phyloP scores from a whole-genome alignment of 2,329 filamentous ascomycete genomes.

The Monosporascus sp. region DNA sequence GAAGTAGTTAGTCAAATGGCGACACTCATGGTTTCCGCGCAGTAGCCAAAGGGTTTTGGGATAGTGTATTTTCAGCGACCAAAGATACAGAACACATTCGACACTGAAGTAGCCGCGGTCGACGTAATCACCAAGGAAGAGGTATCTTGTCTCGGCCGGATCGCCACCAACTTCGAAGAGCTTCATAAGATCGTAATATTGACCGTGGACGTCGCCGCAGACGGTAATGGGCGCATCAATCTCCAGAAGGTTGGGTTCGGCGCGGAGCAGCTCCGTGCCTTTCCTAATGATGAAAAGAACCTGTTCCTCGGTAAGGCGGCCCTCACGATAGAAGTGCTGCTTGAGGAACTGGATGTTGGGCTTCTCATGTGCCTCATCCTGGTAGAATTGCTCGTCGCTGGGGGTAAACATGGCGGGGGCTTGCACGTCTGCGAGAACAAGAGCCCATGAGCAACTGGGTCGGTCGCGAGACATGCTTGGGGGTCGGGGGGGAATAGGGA shows the following conservation, averaged over 20 bases:
- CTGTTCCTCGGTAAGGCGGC: conserved; percentile 93
- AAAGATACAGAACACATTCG: conserved; percentile 96
- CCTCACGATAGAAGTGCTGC: conserved; percentile 97
- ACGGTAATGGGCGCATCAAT: conserved; percentile 99
- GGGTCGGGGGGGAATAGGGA: conserved; percentile 14
- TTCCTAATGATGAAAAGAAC: conserved; percentile 90
- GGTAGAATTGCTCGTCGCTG: conserved; percentile 90
- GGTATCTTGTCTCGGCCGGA: conserved; percentile 89
- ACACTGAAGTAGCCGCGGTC: conserved; percentile 99
- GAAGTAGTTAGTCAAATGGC: conserved; percentile 98
- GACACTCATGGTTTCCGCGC: conserved; percentile 96
- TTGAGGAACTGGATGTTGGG: conserved; percentile 93
- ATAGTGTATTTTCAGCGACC: conserved; percentile 98
- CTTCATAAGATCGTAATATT: conserved; percentile 99
- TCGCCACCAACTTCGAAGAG: conserved; percentile 97
- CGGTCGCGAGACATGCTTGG: conserved; percentile 8
- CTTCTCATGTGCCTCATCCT: conserved; percentile 77
- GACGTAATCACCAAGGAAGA: conserved; percentile 97
- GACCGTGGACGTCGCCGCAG: conserved; percentile 95
- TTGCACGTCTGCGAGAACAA: conserved; percentile 70
- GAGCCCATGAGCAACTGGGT: conserved; percentile 8
- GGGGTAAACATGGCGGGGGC: conserved; percentile 91
- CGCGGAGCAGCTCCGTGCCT: conserved; percentile 79
- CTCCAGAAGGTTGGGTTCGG: conserved; percentile 92
- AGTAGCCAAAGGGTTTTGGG: conserved; percentile 95